Evolutionary conservation across 139 green algal genomes (phyloP).

Genomic region (Zygnema cylindricum): DNA sequence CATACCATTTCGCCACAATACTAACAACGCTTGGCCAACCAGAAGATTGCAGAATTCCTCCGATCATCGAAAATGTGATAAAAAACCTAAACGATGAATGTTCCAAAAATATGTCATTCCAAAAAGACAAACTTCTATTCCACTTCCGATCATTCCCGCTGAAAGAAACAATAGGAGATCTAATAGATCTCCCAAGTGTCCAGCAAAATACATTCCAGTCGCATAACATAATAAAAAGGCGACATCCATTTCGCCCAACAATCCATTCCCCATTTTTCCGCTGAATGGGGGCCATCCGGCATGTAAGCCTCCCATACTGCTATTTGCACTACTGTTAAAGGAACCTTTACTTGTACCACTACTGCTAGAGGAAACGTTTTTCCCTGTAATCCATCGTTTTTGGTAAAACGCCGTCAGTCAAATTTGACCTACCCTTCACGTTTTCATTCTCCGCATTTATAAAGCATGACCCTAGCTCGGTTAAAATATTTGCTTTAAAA

Average conservation of each 20-base stretch:
- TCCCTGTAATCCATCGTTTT: too few relatives aligned
- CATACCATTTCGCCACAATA: slow-evolving; percentile 94
- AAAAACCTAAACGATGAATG: slow-evolving; percentile 88
- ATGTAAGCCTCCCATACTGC: background rate
- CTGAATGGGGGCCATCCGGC: slow-evolving; percentile 93
- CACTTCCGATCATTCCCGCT: slow-evolving; percentile 84
- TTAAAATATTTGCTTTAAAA: too few relatives aligned
- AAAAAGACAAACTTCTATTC: slow-evolving; percentile 77
- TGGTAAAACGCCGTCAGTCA: too few relatives aligned
- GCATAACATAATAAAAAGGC: slow-evolving; percentile 91
- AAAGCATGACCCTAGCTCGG: too few relatives aligned
- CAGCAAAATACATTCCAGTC: slow-evolving; percentile 90
- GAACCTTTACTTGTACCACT: background rate
- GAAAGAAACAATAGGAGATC: slow-evolving; percentile 90
- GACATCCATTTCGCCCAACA: slow-evolving; percentile 87
- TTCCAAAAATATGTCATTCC: slow-evolving; percentile 87
- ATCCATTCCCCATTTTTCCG: slow-evolving; percentile 70
- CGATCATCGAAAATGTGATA: slow-evolving; percentile 73
- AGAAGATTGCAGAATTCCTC: slow-evolving; percentile 86
- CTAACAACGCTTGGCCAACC: slow-evolving; percentile 93
- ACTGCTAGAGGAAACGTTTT: background rate
- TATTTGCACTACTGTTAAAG: background rate
- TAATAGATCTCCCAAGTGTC: slow-evolving; percentile 85
- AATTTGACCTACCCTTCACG: background rate
- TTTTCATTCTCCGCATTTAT: slow-evolving; percentile 31